Conservation (phyloP, 1,284 basidiomycete genomes). For the Ceratobasidium papillatum region DNA sequence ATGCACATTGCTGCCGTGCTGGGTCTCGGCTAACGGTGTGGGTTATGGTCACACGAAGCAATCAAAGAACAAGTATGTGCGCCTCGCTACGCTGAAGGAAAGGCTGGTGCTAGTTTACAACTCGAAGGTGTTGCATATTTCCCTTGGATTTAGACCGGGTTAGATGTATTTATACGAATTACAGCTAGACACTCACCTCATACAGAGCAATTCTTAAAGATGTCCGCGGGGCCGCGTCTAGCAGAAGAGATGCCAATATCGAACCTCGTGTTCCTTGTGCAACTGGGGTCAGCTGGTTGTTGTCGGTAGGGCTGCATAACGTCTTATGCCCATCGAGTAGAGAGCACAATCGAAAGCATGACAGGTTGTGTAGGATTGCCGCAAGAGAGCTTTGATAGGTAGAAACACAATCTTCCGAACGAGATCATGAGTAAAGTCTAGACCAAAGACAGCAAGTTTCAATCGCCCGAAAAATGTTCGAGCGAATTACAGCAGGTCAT, state of each 20-base stretch:
- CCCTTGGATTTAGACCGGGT: too few species aligned
- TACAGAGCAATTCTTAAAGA: too few species aligned
- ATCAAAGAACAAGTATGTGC: too few species aligned
- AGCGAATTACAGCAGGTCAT: neutral
- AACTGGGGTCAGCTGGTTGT: neutral
- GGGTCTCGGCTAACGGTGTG: too few species aligned
- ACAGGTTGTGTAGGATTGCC: neutral
- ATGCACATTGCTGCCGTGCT: neutral
- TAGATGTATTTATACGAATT: too few species aligned
- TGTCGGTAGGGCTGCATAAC: neutral
- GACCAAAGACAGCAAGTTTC: neutral
- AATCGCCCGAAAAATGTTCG: neutral
- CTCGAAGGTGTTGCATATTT: too few species aligned
- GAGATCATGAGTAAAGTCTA: neutral
- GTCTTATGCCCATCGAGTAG: neutral
- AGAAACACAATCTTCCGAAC: slow-evolving; percentile 5
- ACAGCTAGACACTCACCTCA: too few species aligned
- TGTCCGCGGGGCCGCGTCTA: too few species aligned
- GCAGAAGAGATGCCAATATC: too few species aligned
- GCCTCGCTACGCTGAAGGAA: too few species aligned
- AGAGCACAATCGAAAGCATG: neutral
- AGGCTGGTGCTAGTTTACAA: too few species aligned
- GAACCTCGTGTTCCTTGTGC: neutral
- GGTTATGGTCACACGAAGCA: too few species aligned
- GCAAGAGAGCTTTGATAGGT: neutral